Percentiles rank a stretch among this genome's conserved stretches.
These are phyloP conservation scores for Haematococcus lacustris DNA, from an alignment of 139 green algal species.

Conservation along the genomic window DNA sequence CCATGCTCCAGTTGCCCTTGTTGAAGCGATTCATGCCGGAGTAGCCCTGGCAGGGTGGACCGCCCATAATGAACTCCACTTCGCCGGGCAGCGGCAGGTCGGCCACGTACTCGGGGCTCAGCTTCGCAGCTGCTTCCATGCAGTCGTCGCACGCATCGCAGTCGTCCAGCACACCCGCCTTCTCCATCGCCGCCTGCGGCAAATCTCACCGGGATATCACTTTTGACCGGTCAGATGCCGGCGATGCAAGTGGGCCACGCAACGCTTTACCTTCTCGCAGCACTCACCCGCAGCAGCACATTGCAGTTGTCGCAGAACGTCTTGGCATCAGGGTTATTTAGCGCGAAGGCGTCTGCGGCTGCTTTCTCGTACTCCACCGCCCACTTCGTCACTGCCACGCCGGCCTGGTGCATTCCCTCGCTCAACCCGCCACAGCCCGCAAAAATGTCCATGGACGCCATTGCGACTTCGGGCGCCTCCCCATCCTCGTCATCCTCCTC, in stretches of 20 bases:
- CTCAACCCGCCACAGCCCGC: conserved; percentile 87
- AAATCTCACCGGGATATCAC: too few species aligned
- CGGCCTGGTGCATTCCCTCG: conserved; percentile 87
- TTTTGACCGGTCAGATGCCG: too few species aligned
- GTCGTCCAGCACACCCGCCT: conserved; percentile 52
- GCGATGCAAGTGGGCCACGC: too few species aligned
- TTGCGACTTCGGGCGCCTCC: conserved; percentile 10
- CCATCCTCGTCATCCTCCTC: conserved; percentile 6
- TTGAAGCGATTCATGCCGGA: conserved; percentile 98
- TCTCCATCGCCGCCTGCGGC: conserved; percentile 68
- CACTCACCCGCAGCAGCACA: conserved; percentile 51
- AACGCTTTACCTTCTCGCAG: too few species aligned
- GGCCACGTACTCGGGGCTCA: conserved; percentile 13
- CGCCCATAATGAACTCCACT: conserved; percentile 94
- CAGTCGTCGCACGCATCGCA: conserved; percentile 54
- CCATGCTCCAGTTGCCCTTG: conserved; percentile 89
- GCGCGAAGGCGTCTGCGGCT: conserved; percentile 81
- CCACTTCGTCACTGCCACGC: conserved; percentile 74
- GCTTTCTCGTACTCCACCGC: conserved; percentile 91
- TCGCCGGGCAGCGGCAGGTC: conserved; percentile 71
- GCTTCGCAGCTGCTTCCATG: conserved; percentile 17
- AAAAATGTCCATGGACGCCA: conserved; percentile 93
- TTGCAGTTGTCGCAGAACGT: conserved; percentile 92
- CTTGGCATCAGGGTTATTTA: conserved; percentile 77
- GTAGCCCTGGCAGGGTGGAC: conserved; percentile 95